Base-by-base conservation (phyloP, 139 green algal species). In the Ettlia oleoabundans region DNA sequence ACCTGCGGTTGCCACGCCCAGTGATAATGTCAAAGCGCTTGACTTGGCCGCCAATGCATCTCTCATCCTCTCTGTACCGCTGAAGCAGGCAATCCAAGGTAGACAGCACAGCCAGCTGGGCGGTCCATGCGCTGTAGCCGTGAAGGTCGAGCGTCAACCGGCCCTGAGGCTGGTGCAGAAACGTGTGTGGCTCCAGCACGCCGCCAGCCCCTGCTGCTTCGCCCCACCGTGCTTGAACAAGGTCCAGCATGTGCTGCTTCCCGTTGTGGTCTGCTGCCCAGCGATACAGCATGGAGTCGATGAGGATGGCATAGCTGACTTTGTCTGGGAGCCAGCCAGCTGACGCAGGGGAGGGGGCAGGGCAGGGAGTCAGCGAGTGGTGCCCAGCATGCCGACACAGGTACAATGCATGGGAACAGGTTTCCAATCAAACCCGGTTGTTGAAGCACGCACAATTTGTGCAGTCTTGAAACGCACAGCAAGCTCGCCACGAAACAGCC, bases 101-200 rank as follows among this genome's bases (percentile, higher is more conserved):
- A 28, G 19, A 32, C 82, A 87, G 73, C 63, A 84, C 74, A 15
- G 75, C 76, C 43, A 87, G 73, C 73, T 87, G 82, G 22, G 35
- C 82, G 15, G 63, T 83, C 82, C 82, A 87, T 18, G 35, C n/a
- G 71, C 28, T 42, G 47, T 80, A 71, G 10, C 63, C 52, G n/a
- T 87, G 82, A 26, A 87, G 53, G 78, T 87, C 82, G 9, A 83
- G 26, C 10, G 18, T 26, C 73, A 80, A 26, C 6, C 73, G 35
- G 7, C 73, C 73, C 73, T 80, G 73, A 1, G 73, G 73, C 73
- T 80, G 73, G 53, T 69, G 51, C 52, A 80, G 37, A 24, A 37
- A 69, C 5, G 73, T 80, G 73, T 41, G 73, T 8, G 73, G 73
- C 73, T 26, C 73, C 52, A 80, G 53, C 26, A 40, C 22, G 9